Conservation (phyloP, 345 rosid species). For the Streptanthus diversifolius region DNA sequence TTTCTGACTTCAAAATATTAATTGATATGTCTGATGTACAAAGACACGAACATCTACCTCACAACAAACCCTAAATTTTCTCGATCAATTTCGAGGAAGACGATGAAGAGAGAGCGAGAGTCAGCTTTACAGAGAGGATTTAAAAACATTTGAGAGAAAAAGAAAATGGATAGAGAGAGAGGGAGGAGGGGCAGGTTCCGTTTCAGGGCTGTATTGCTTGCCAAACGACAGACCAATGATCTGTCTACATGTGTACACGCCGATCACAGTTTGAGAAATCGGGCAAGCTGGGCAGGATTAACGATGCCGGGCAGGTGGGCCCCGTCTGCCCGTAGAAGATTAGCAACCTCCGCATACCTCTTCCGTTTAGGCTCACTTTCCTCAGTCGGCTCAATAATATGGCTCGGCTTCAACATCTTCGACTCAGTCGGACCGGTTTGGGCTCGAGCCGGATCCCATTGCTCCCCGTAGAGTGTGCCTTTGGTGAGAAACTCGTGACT, state of each 20-base stretch:
- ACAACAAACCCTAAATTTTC: conserved; percentile 20
- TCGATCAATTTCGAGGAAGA: conserved; percentile 27
- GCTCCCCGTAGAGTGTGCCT: conserved; percentile 75
- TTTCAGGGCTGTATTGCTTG: conserved; percentile 5
- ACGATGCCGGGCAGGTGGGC: conserved; percentile 64
- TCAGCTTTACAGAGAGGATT: conserved; percentile 31
- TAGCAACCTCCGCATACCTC: conserved; percentile 64
- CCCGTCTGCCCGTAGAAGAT: conserved; percentile 59
- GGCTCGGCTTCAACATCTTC: conserved; percentile 35
- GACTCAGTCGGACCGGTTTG: conserved; percentile 34
- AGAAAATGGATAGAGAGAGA: neutral
- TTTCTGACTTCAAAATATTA: neutral
- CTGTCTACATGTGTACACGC: conserved; percentile 37
- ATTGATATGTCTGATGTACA: conserved; percentile 28
- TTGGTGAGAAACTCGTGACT: conserved; percentile 73
- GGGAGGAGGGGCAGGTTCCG: neutral
- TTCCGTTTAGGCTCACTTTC: conserved; percentile 35
- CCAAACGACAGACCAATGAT: conserved; percentile 34
- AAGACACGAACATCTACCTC: conserved; percentile 18
- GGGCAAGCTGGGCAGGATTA: conserved; percentile 81
- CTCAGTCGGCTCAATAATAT: conserved; percentile 24
- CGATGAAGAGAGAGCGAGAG: conserved; percentile 26
- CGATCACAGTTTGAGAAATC: conserved; percentile 51
- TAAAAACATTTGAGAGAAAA: neutral
- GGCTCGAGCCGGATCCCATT: conserved; percentile 42